Evolutionary conservation across 768 basidiomycete species (phyloP).

Genomic region (Xanthoconium stramineum): DNA sequence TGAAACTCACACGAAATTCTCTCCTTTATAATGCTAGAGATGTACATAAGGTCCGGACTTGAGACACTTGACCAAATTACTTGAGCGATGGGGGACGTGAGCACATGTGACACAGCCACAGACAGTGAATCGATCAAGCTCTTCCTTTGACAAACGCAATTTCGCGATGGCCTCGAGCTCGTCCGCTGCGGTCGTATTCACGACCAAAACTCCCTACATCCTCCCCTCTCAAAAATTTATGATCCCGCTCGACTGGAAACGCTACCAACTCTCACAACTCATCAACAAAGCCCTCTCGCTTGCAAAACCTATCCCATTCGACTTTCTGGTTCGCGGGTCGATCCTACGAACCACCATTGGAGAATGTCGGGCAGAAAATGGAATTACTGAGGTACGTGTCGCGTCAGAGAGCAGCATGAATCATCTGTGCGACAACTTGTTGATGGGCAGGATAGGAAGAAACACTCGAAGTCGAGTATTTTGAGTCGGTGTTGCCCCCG

Average conservation of each 20-base stretch:
- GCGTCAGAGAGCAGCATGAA: neutral
- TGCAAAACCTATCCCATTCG: conserved; percentile 78
- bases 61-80: no score
- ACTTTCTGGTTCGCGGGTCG: conserved; percentile 86
- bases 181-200: conserved; percentile 18
- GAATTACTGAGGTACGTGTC: conserved; percentile 58
- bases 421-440: neutral
- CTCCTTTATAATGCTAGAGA: no score
- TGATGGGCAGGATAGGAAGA: conserved; percentile 58
- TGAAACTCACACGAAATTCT: no score
- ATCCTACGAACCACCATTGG: conserved; percentile 68
- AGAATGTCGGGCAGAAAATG: conserved; percentile 71
- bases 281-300: conserved; percentile 90
- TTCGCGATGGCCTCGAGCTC: neutral
- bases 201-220: conserved; percentile 19
- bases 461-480: conserved; percentile 89
- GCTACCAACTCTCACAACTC: conserved; percentile 96
- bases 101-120: neutral
- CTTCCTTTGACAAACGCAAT: neutral
- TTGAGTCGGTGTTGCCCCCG: conserved; percentile 85
- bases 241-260: conserved; percentile 85
- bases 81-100: no score
- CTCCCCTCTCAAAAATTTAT: conserved; percentile 79
- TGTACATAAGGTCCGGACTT: no score
- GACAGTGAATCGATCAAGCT: neutral